phyloP scores from a whole-genome alignment of 1,284 basidiomycete species.

The Xerocomus tenax region DNA sequence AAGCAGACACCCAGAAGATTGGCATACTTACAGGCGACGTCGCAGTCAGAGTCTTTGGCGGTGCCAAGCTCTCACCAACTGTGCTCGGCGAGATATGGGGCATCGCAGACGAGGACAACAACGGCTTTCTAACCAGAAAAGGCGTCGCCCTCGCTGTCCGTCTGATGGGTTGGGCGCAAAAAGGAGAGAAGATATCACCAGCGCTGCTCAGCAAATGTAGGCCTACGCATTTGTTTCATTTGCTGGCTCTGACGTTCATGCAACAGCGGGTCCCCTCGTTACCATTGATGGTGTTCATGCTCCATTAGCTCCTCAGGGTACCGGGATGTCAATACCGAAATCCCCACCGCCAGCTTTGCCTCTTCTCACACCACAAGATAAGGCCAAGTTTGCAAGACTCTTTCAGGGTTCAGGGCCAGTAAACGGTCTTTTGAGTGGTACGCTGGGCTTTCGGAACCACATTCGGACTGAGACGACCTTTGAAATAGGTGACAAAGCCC shows the following conservation, averaged over 20 bases:
- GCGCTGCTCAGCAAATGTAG: conserved; percentile 60
- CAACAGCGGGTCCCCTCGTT: conserved; percentile 72
- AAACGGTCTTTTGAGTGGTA: conserved; percentile 72
- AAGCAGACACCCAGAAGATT: conserved; percentile 65
- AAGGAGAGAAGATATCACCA: conserved; percentile 63
- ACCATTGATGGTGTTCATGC: conserved; percentile 66
- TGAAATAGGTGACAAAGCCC: conserved; percentile 73
- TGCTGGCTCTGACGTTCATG: conserved; percentile 9
- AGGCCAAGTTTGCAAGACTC: conserved; percentile 71
- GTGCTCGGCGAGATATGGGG: conserved; percentile 91
- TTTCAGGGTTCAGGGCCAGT: conserved; percentile 68
- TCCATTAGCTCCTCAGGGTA: conserved; percentile 40
- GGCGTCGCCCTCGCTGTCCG: conserved; percentile 81
- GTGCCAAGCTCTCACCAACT: conserved; percentile 69
- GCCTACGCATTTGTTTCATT: conserved; percentile 24
- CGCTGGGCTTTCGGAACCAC: conserved; percentile 16
- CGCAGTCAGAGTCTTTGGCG: conserved; percentile 73
- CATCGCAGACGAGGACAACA: conserved; percentile 86
- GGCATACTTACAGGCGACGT: conserved; percentile 80
- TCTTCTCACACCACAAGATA: conserved; percentile 69
- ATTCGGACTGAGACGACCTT: conserved; percentile 10
- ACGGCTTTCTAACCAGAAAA: conserved; percentile 81
- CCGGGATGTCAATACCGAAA: conserved; percentile 46
- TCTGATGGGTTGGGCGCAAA: conserved; percentile 89
- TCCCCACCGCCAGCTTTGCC: conserved; percentile 58